Evolutionary conservation across 768 basidiomycete genomes (phyloP).

Genomic region (Boletellus ananas): DNA sequence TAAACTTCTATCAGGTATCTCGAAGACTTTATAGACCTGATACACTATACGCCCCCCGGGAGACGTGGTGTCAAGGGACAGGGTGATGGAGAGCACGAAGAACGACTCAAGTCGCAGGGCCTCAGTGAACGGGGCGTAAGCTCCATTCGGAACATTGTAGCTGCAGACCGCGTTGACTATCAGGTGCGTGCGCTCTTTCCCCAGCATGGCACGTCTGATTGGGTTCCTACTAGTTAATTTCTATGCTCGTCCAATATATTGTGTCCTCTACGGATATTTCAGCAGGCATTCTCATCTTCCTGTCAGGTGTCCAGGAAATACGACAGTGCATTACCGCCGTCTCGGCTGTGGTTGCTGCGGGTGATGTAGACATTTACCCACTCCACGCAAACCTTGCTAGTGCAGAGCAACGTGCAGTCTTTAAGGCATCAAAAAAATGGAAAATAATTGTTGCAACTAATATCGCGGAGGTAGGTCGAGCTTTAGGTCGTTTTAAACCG

Average conservation of each 20-base stretch:
- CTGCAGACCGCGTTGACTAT: constrained; percentile 68
- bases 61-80: constrained; percentile 30
- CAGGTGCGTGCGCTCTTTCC: constrained; percentile 39
- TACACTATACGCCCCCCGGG: constrained; percentile 52
- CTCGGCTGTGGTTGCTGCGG: constrained; percentile 27
- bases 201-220: neutral
- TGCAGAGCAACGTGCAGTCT: constrained; percentile 79
- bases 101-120: constrained; percentile 48
- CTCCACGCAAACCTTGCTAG: constrained; percentile 87
- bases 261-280: constrained; percentile 38
- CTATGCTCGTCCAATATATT: constrained; percentile 62
- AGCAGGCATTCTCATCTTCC: constrained; percentile 81
- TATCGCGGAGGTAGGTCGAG: constrained; percentile 69
- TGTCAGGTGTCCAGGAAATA: constrained; percentile 89
- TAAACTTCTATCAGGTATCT: constrained; percentile 56
- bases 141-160: constrained; percentile 57
- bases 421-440: constrained; percentile 58
- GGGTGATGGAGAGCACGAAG: constrained; percentile 39
- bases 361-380: constrained; percentile 57
- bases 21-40: constrained; percentile 65
- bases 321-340: constrained; percentile 69
- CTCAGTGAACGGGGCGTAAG: constrained; percentile 48
- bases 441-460: constrained; percentile 91
- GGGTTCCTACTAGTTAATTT: constrained; percentile 50
- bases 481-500: neutral